Conservation (phyloP, 768 basidiomycete species). For the Psilocybe cyanescens region DNA sequence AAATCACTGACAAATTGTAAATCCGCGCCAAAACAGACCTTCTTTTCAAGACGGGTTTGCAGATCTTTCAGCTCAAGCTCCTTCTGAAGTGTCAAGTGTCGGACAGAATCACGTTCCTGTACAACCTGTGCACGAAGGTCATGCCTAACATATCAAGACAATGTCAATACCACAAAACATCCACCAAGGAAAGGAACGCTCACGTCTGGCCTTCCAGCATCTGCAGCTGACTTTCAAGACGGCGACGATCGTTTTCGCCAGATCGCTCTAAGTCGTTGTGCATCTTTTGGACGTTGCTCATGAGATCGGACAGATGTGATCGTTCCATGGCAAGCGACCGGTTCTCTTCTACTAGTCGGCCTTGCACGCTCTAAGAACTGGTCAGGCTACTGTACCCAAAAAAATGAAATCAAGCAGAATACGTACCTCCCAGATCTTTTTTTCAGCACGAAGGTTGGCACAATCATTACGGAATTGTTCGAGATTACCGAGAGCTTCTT, state of each 20-base stretch:
- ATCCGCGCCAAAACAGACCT: slow-evolving; percentile 44
- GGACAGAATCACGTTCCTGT: slow-evolving; percentile 74
- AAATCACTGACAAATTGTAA: neutral
- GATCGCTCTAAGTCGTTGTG: slow-evolving; percentile 86
- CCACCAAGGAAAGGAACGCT: slow-evolving; percentile 24
- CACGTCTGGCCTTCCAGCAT: slow-evolving; percentile 82
- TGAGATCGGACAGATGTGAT: slow-evolving; percentile 83
- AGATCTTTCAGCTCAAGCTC: slow-evolving; percentile 82
- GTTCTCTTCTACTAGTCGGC: slow-evolving; percentile 85
- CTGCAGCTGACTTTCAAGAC: slow-evolving; percentile 80
- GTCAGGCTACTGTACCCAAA: neutral
- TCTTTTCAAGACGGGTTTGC: slow-evolving; percentile 71
- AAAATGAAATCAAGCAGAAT: neutral
- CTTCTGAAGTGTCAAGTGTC: slow-evolving; percentile 78
- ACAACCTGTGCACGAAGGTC: slow-evolving; percentile 71
- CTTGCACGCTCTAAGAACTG: slow-evolving; percentile 66
- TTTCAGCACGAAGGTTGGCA: slow-evolving; percentile 90
- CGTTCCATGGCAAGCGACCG: slow-evolving; percentile 78
- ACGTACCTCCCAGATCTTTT: slow-evolving; percentile 88
- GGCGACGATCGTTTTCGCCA: slow-evolving; percentile 79
- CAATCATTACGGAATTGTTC: slow-evolving; percentile 86
- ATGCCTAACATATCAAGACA: slow-evolving; percentile 48
- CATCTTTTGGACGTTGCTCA: slow-evolving; percentile 90
- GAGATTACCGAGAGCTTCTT: slow-evolving; percentile 57
- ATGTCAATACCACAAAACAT: neutral